A percentile compares a stretch with the other conserved stretches of the same genome.
phyloP scores from a whole-genome alignment of 495 filamentous ascomycete species.

The Xylaria intraflava region DNA sequence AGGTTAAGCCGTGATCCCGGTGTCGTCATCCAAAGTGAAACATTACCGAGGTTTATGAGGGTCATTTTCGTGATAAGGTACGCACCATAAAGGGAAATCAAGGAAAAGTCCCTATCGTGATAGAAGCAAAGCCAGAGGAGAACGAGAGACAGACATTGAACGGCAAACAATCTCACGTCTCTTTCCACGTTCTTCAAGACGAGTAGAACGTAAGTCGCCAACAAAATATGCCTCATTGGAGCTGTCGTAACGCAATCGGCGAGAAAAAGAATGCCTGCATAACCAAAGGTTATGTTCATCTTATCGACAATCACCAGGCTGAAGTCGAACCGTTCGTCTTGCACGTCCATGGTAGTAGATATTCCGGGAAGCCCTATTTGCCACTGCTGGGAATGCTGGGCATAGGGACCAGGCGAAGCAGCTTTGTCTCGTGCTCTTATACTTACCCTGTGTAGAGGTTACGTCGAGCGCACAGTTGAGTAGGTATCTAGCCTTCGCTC shows the following conservation, averaged over 20 bases:
- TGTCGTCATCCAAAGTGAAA: conserved; percentile 3
- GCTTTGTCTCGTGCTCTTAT: not conserved
- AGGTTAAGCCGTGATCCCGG: not conserved
- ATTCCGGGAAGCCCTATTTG: not conserved
- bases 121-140: conserved; percentile 3
- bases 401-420: not conserved
- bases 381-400: not conserved
- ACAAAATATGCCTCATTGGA: not conserved
- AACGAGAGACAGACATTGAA: conserved; percentile 1
- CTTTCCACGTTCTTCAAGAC: not conserved
- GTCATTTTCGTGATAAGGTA: not conserved
- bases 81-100: conserved; percentile 4
- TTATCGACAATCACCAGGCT: not conserved
- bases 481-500: not conserved
- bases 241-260: not conserved
- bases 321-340: not conserved
- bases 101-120: not conserved
- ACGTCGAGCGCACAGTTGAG: not conserved
- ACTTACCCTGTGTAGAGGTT: not conserved
- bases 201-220: not conserved
- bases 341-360: not conserved
- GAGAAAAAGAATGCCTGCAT: not conserved
- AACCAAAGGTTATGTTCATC: not conserved
- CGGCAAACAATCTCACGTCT: not conserved
- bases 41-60: conserved; percentile 4